Percentiles rank a stretch among this genome's conserved stretches.
These are phyloP conservation scores for Arthrobotrys musiformis DNA, from an alignment of 2,329 filamentous ascomycete species.

Conservation along the genomic window DNA sequence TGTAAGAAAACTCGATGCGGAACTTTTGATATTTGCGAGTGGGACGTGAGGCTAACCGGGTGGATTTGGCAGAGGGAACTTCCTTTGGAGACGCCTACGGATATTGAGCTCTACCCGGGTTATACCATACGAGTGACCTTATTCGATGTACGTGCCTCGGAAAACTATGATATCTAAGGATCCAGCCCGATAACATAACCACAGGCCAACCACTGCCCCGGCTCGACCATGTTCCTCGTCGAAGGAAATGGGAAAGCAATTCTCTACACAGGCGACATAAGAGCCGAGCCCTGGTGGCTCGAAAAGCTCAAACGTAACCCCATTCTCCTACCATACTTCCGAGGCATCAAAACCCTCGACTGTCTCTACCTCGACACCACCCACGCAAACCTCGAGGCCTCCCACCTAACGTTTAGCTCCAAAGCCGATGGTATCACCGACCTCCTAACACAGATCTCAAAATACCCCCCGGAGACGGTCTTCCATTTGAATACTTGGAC, in stretches of 20 bases:
- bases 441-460: constrained; percentile 74
- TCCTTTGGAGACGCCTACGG: constrained; percentile 81
- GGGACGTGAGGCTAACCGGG: constrained; percentile 7
- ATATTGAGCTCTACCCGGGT: constrained; percentile 77
- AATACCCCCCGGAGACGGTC: constrained; percentile 77
- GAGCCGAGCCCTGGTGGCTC: constrained; percentile 86
- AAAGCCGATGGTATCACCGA: constrained; percentile 80
- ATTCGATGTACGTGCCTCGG: constrained; percentile 70
- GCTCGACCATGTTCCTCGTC: constrained; percentile 91
- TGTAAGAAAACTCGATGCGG: constrained; percentile 63
- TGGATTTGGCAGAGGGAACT: constrained; percentile 73
- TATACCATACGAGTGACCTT: constrained; percentile 81
- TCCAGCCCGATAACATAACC: background rate
- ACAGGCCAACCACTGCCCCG: constrained; percentile 84
- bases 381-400: constrained; percentile 64
- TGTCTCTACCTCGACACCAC: constrained; percentile 92
- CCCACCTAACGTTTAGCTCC: constrained; percentile 65
- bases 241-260: constrained; percentile 78
- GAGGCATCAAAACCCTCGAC: constrained; percentile 75
- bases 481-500: constrained; percentile 93
- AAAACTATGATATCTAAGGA: background rate
- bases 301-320: constrained; percentile 77
- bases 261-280: constrained; percentile 88
- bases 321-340: constrained; percentile 77
- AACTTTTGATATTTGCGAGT: constrained; percentile 62